Evolutionary conservation across 495 filamentous ascomycete genomes (phyloP).

Genomic region (Daldinia bambusicola): DNA sequence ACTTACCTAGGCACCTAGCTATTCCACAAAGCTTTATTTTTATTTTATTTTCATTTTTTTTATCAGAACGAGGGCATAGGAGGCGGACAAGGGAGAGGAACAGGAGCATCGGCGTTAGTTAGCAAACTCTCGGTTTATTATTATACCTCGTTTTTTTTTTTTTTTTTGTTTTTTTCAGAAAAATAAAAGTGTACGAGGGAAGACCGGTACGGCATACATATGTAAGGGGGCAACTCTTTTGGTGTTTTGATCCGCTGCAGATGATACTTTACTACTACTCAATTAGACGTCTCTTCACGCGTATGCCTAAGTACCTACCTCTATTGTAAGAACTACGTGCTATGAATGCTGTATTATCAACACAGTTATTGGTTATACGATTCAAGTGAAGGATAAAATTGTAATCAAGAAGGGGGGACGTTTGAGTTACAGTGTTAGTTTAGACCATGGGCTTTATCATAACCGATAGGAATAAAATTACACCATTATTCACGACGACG

Average conservation of each 20-base stretch:
- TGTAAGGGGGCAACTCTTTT: background rate
- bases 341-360: background rate
- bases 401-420: too few species aligned
- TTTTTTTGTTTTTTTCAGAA: background rate
- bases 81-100: slow-evolving; percentile 11
- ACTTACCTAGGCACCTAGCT: too few species aligned
- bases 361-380: background rate
- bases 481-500: background rate
- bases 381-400: background rate
- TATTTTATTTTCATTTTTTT: background rate
- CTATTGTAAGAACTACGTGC: background rate
- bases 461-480: background rate
- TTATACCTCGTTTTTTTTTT: background rate
- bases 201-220: background rate
- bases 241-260: slow-evolving; percentile 5
- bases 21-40: too few species aligned
- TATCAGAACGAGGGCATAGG: background rate
- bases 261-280: slow-evolving; percentile 17
- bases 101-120: slow-evolving; percentile 41
- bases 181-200: slow-evolving; percentile 3
- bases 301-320: background rate
- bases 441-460: background rate
- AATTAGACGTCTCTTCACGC: background rate
- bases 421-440: background rate
- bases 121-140: slow-evolving; percentile 20